Evolutionary conservation across 2,329 filamentous ascomycete species (phyloP).

Genomic region (Epichloe hybrida): DNA sequence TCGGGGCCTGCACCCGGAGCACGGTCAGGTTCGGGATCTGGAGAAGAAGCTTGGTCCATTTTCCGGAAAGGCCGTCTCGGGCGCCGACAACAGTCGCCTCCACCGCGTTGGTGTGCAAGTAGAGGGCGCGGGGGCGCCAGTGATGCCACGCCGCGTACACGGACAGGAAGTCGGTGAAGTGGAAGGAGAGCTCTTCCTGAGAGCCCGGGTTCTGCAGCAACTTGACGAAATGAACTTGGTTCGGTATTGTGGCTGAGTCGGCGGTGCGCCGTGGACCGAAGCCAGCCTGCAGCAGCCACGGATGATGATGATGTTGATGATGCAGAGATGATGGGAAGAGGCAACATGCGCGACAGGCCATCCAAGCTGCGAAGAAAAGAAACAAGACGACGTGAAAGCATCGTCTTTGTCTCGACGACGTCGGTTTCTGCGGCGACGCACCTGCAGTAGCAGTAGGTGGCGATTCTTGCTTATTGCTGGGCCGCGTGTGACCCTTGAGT

Average conservation of each 20-base stretch:
- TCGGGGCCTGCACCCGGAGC: conserved; percentile 20
- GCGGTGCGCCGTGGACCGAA: background rate
- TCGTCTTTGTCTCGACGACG: background rate
- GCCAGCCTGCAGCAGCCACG: background rate
- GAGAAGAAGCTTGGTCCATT: conserved; percentile 14
- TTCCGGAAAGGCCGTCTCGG: conserved; percentile 5
- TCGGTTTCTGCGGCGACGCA: background rate
- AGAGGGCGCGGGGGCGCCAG: conserved; percentile 1
- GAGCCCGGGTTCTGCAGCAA: background rate
- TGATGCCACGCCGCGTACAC: conserved; percentile 1
- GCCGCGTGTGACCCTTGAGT: background rate
- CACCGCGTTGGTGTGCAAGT: conserved; percentile 3
- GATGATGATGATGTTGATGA: no score
- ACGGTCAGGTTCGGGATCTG: conserved; percentile 9
- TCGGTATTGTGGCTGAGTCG: background rate
- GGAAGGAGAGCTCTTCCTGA: background rate
- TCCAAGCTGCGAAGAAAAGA: background rate
- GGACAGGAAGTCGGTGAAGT: conserved; percentile 3
- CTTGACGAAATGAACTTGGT: conserved; percentile 2
- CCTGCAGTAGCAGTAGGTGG: background rate
- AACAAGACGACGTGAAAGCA: background rate
- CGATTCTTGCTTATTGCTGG: background rate
- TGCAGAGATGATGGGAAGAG: background rate
- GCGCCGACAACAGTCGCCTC: background rate
- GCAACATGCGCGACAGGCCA: background rate